A percentile compares a stretch with the other conserved stretches of the same genome.
Evolutionary conservation across 1,139 yeast genomes (phyloP).

Genomic region (Pneumocystis sp.): DNA sequence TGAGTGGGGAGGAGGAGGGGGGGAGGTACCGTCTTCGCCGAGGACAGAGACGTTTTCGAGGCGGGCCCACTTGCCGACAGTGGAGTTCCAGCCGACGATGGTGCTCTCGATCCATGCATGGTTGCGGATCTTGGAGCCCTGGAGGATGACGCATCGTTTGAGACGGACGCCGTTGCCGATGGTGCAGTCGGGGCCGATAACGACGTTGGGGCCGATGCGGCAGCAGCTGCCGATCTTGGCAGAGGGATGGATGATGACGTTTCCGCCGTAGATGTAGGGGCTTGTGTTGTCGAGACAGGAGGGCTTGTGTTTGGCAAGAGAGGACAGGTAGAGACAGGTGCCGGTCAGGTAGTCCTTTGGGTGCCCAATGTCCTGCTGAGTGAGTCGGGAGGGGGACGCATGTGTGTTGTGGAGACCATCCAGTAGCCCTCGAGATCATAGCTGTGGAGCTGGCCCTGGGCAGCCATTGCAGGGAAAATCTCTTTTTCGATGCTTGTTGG

Average conservation of each 20-base stretch:
- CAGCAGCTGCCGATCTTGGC: conserved; percentile 89
- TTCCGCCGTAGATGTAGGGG: conserved; percentile 74
- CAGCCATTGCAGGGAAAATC: conserved; percentile 94
- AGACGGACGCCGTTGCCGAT: conserved; percentile 99
- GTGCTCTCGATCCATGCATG: conserved; percentile 97
- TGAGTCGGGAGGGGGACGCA: background rate
- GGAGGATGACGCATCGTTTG: conserved; percentile 83
- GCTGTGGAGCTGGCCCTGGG: conserved; percentile 75
- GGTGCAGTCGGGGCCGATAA: conserved; percentile 90
- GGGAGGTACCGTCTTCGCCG: conserved; percentile 95
- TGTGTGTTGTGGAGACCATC: too few relatives aligned
- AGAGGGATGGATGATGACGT: conserved; percentile 85
- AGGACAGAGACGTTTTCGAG: conserved; percentile 93
- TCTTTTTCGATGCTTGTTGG: conserved; percentile 99
- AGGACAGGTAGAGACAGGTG: conserved; percentile 78
- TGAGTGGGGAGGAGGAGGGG: conserved; percentile 34
- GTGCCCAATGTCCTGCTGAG: conserved; percentile 72
- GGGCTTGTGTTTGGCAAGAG: conserved; percentile 69
- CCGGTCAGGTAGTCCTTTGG: conserved; percentile 99
- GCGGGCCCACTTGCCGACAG: conserved; percentile 98
- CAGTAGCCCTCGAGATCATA: conserved; percentile 98
- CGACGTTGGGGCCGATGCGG: conserved; percentile 96
- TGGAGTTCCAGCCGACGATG: conserved; percentile 98
- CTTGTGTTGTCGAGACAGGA: conserved; percentile 45
- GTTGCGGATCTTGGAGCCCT: conserved; percentile 83